phyloP scores from a whole-genome alignment of 2,329 filamentous ascomycete genomes.

The Aaosphaeria arxii region DNA sequence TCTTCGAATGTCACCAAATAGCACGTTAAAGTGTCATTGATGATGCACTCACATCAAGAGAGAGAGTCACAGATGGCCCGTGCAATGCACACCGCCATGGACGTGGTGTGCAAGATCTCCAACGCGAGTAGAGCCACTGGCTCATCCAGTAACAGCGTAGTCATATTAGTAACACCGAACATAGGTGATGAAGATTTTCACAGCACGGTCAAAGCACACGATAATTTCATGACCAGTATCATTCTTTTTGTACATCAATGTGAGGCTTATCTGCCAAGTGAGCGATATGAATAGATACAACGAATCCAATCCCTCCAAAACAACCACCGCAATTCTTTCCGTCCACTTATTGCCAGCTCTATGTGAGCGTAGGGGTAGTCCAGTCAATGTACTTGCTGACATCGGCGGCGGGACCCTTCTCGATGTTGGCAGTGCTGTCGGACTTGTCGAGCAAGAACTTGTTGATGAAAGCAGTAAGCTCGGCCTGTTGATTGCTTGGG shows the following conservation, averaged over 20 bases:
- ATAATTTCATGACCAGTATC: background rate
- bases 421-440: slow-evolving; percentile 29
- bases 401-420: slow-evolving; percentile 30
- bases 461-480: slow-evolving; percentile 55
- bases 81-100: no score
- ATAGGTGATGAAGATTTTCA: no score
- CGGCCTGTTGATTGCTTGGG: slow-evolving; percentile 50
- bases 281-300: slow-evolving; percentile 12
- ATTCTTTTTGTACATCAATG: slow-evolving; percentile 10
- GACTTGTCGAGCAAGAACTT: slow-evolving; percentile 44
- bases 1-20: no score
- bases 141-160: no score
- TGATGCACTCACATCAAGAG: no score
- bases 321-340: background rate
- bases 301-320: slow-evolving; percentile 1
- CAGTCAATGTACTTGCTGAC: slow-evolving; percentile 35
- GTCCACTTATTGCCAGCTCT: slow-evolving; percentile 5
- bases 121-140: no score
- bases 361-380: slow-evolving; percentile 33
- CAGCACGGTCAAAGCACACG: no score
- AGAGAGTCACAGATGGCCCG: no score
- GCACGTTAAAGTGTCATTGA: no score
- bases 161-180: no score
- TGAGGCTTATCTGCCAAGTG: slow-evolving; percentile 3
- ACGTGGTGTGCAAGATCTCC: no score